Percentiles rank a stretch among this genome's conserved stretches.
These are phyloP conservation scores for Tuber melanosporum DNA, from an alignment of 495 filamentous ascomycete genomes.

Conservation along the genomic window DNA sequence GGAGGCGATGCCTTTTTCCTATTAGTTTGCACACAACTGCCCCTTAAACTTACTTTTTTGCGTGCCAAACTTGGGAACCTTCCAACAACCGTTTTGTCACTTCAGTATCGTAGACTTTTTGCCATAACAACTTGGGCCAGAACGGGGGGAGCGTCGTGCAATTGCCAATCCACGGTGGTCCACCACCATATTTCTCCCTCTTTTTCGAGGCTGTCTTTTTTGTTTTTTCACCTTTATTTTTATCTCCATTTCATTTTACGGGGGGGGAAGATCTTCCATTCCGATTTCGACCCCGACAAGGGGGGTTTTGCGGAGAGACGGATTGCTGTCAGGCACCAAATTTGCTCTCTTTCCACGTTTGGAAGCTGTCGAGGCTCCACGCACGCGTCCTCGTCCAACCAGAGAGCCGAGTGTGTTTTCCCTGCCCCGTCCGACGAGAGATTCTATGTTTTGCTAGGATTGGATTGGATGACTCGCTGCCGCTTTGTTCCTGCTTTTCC, in stretches of 20 bases:
- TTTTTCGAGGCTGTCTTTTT: background rate
- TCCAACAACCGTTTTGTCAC: background rate
- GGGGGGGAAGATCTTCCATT: constrained; percentile 7
- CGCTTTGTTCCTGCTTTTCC: background rate
- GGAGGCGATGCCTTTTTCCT: background rate
- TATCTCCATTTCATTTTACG: background rate
- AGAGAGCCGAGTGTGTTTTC: background rate
- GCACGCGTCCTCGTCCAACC: background rate
- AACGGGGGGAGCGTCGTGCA: background rate
- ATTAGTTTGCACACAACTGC: background rate
- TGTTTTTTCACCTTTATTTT: constrained; percentile 2
- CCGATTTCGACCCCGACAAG: background rate
- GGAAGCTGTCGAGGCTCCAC: background rate
- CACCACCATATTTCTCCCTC: background rate
- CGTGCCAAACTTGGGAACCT: background rate
- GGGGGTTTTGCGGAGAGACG: constrained; percentile 4
- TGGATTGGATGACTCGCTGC: constrained; percentile 1
- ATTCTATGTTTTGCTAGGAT: constrained; percentile 5
- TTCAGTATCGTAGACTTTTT: background rate
- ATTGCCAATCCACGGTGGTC: background rate
- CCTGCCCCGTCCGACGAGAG: background rate
- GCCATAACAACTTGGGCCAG: background rate
- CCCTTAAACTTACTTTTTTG: background rate
- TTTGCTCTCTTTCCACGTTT: background rate
- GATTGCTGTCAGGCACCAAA: constrained; percentile 8